Evolutionary conservation across 177 flowering plant genomes (phyloP).

Genomic region (Vitis hybrid): DNA sequence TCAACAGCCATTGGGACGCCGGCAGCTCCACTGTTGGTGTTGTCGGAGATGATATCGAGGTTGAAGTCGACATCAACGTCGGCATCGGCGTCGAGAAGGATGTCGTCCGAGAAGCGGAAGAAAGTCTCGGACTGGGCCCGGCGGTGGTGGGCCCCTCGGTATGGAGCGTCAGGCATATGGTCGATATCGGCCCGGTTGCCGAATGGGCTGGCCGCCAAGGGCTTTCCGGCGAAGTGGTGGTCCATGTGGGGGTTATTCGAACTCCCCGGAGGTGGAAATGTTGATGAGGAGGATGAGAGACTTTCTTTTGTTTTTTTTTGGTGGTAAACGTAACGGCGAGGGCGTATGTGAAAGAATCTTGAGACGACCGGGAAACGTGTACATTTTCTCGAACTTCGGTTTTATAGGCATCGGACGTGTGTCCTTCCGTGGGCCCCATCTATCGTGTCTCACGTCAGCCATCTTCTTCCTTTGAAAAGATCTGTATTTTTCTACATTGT

Average conservation of each 20-base stretch:
- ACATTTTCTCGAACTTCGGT: neutral
- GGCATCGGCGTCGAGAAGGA: constrained; percentile 60
- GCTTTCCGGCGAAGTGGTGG: constrained; percentile 13
- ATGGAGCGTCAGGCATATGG: constrained; percentile 66
- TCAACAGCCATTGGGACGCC: constrained; percentile 23
- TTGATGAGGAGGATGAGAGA: neutral
- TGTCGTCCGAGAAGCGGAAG: constrained; percentile 73
- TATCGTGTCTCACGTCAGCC: no score
- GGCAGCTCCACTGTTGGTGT: constrained; percentile 22
- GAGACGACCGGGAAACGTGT: neutral
- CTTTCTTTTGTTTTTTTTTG: neutral
- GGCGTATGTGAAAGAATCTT: neutral
- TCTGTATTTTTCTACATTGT: no score
- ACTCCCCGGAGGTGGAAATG: neutral
- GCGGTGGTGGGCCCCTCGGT: constrained; percentile 63
- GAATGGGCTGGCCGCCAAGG: neutral
- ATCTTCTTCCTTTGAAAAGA: no score
- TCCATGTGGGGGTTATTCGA: no score
- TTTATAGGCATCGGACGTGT: no score
- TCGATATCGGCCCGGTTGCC: constrained; percentile 12
- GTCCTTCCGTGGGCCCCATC: no score
- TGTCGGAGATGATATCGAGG: constrained; percentile 40
- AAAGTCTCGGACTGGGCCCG: constrained; percentile 80
- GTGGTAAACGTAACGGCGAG: neutral
- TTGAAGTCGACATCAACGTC: constrained; percentile 42